Evolutionary conservation across 2,329 filamentous ascomycete genomes (phyloP), one percentile per base, ranked within the genome.

Genomic region (Aspergillus fumigatus): DNA sequence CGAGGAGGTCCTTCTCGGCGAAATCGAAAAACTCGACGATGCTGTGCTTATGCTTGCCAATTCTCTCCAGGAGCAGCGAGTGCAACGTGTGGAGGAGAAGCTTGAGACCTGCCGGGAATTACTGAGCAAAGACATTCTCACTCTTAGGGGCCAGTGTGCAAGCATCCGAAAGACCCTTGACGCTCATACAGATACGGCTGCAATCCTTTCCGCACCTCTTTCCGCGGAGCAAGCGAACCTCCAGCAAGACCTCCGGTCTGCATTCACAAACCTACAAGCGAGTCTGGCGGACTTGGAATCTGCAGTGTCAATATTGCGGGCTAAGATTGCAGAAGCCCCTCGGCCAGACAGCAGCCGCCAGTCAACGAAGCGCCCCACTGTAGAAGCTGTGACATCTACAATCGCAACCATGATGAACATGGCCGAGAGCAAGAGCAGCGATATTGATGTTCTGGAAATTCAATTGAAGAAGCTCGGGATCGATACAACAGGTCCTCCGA

Each of bases 361-460:
- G 57, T 55, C 54, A 52, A 59, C 58, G 45, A 65, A 81, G 51
- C 83, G 87, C 4, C 94, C 94, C 0, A 97, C 92, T 0, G 90
- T 97, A 9, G 94, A 97, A 65, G 90, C 91, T 0, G 90, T 99
- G 21, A 88, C 92, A 64, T 90, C 89, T 58, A 99, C 94, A 1
- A 96, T 99, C 62, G 80, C 81, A 56, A 96, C 94, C 69, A 92
- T 99, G 88, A 97, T 92, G 35, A 84, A 80, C 58, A 93, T 97
- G 88, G 89, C 89, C 0, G 90, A 97, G 79, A 90, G 91, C 76
- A 89, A 90, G 70, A 94, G 89, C 69, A 90, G 88, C 56, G 93
- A 97, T 66, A 86, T 99, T 52, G 91, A 96, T 70, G 85, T 96
- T 6, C 81, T 97, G 32, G 94, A 97, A 75, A 84, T 87, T 50